Evolutionary conservation across 2,329 filamentous ascomycete species (phyloP), one percentile per base, ranked within the genome.

Genomic region (Aureobasidium pullulans): DNA sequence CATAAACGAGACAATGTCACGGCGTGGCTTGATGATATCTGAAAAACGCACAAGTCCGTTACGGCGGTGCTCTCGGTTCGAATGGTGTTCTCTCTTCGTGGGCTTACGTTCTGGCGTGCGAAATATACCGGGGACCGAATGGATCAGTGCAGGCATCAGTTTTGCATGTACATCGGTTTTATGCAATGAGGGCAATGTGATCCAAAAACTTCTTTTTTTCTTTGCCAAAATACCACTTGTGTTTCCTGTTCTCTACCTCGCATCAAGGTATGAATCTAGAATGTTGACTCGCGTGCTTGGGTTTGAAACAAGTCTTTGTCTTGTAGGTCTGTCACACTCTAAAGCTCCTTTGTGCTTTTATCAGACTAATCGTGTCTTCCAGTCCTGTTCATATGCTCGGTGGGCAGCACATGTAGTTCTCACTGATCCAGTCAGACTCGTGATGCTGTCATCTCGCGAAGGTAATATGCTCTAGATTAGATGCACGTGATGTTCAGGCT

Each of bases 171-270:
- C 46, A 39, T 57, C 59, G 59, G 59, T 57, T 46, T 61, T 61
- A 61, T 61, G 59, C 59, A 61, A 61, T 52, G 59, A 61, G 39
- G 57, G 52, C 52, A 57, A 56, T 57, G 50, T 49, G 59, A 61
- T 57, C 59, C 59, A 60, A 60, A 54, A 48, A 56, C 50, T 56
- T 61, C 52, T 61, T 56, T 61, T 53, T 56, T 56, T 47, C 46
- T 56, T 56, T 40, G 40, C 52, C 40, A 56, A 52, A 56, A 56
- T 56, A 56, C 52, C 40, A 56, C 40, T 46, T 46, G 52, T 40
- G 40, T 56, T 56, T 54, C 50, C 50, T 32, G 40, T 46, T 56
- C 52, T 37, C 19, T 8, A 28, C 10, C 15, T 29, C 28, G 32
- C 37, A 32, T 52, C 48, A 52, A 40, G 48, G 34, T 52, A 52